Conservation (phyloP, 768 basidiomycete genomes). For the Amanita muscaria region DNA sequence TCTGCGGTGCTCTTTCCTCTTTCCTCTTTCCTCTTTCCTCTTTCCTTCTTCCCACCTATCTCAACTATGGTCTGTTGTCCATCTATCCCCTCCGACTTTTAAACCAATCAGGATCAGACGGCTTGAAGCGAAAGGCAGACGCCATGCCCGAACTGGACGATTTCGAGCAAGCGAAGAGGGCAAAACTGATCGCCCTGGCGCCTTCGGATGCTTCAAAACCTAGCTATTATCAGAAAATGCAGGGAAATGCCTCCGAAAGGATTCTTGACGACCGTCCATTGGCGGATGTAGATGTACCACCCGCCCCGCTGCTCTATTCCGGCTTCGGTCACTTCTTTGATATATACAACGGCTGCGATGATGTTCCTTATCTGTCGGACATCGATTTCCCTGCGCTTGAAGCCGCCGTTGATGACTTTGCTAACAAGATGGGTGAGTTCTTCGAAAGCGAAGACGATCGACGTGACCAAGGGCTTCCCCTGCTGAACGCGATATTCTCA, state of each 20-base stretch:
- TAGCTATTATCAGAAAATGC: slow-evolving; percentile 1
- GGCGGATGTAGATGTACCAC: slow-evolving; percentile 10
- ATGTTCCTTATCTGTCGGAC: slow-evolving; percentile 2
- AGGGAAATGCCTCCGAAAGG: slow-evolving; percentile 8
- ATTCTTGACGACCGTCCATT: slow-evolving; percentile 16
- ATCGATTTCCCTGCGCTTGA: slow-evolving; percentile 5
- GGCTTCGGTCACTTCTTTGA: slow-evolving; percentile 18
- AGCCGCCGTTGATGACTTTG: slow-evolving; percentile 11
- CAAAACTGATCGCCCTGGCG: slow-evolving; percentile 3
- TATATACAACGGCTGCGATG: slow-evolving; percentile 9
- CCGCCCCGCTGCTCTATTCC: slow-evolving; percentile 14
- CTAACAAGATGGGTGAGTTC: slow-evolving; percentile 10
- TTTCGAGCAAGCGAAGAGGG: slow-evolving; percentile 4
- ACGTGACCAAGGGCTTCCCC: slow-evolving; percentile 4
- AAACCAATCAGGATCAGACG: too few relatives aligned
- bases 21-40: too few relatives aligned
- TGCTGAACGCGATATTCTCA: slow-evolving; percentile 4
- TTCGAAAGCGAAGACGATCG: slow-evolving; percentile 6
- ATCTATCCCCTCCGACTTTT: too few relatives aligned
- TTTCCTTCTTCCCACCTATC: too few relatives aligned
- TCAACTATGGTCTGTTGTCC: too few relatives aligned
- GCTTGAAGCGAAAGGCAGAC: too few relatives aligned
- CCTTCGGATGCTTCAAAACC: slow-evolving; percentile 7
- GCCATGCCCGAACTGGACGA: slow-evolving; percentile 1
- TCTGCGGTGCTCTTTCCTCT: too few relatives aligned